phyloP scores from a whole-genome alignment of 2,329 filamentous ascomycete species.

The Neonectria punicea region DNA sequence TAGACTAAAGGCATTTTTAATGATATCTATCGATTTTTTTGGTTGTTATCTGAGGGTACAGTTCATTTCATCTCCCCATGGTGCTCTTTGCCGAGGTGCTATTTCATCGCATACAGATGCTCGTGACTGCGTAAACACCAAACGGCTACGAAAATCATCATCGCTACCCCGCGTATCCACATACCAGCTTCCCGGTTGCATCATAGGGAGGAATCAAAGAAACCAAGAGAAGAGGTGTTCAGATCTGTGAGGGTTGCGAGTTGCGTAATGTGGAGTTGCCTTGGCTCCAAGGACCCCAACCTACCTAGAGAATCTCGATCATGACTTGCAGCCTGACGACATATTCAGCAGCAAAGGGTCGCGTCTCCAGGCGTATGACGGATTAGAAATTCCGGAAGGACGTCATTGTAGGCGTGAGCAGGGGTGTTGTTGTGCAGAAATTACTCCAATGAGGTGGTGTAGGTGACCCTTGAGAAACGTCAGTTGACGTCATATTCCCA shows the following conservation, averaged over 20 bases:
- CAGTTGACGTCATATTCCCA: slow-evolving; percentile 40
- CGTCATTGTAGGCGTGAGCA: slow-evolving; percentile 35
- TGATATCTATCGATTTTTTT: neutral
- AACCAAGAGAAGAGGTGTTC: neutral
- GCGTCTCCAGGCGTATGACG: slow-evolving; percentile 24
- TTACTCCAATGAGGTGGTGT: slow-evolving; percentile 24
- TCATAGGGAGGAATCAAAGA: slow-evolving; percentile 5
- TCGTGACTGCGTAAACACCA: neutral
- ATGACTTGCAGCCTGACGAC: slow-evolving; percentile 16
- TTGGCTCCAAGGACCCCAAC: slow-evolving; percentile 19
- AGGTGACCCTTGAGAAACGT: slow-evolving; percentile 18
- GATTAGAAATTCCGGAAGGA: slow-evolving; percentile 35
- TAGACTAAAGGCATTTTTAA: neutral
- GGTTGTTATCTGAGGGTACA: neutral
- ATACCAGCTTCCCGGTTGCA: neutral
- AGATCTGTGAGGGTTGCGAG: slow-evolving; percentile 3
- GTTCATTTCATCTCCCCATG: neutral
- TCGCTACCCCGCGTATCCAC: neutral
- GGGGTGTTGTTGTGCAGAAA: slow-evolving; percentile 29
- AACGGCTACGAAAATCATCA: slow-evolving; percentile 20
- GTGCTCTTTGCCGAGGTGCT: neutral
- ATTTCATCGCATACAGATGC: neutral
- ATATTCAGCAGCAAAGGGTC: neutral
- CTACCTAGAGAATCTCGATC: slow-evolving; percentile 26
- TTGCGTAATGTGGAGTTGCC: slow-evolving; percentile 7